phyloP scores from a whole-genome alignment of 164 flowering plant species.

The Aristolochia contorta region DNA sequence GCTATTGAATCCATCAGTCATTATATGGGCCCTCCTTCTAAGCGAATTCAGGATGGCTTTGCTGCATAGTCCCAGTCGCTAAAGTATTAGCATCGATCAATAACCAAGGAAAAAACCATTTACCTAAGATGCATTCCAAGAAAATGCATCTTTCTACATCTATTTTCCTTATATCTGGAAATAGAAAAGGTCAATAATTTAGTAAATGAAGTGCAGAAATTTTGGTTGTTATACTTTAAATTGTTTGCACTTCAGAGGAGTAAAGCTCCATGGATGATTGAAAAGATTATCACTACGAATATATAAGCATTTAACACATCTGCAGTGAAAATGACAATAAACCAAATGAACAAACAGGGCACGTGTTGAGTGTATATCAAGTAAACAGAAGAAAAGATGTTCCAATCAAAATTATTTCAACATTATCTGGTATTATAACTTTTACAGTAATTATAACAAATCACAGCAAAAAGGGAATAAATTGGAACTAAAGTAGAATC shows the following conservation, averaged over 20 bases:
- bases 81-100: too few species aligned
- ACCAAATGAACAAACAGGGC: too few species aligned
- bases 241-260: neutral
- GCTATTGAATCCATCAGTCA: conserved; percentile 99
- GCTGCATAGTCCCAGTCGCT: conserved; percentile 34
- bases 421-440: too few species aligned
- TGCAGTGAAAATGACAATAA: too few species aligned
- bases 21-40: conserved; percentile 80
- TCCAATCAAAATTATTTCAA: too few species aligned
- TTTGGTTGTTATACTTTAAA: too few species aligned
- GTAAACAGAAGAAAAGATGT: too few species aligned
- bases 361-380: too few species aligned
- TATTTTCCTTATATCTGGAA: neutral
- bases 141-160: neutral
- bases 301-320: too few species aligned
- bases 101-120: neutral
- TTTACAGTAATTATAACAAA: neutral
- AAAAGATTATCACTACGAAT: too few species aligned
- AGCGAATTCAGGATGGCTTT: conserved; percentile 81
- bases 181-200: neutral
- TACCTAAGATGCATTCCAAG: neutral
- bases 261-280: too few species aligned
- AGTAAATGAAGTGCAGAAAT: neutral
- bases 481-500: neutral
- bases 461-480: neutral